A percentile compares a stretch with the other conserved stretches of the same genome.
Evolutionary conservation across 2,329 filamentous ascomycete genomes (phyloP).

Genomic region (Aspergillus oerlinghausenensis): DNA sequence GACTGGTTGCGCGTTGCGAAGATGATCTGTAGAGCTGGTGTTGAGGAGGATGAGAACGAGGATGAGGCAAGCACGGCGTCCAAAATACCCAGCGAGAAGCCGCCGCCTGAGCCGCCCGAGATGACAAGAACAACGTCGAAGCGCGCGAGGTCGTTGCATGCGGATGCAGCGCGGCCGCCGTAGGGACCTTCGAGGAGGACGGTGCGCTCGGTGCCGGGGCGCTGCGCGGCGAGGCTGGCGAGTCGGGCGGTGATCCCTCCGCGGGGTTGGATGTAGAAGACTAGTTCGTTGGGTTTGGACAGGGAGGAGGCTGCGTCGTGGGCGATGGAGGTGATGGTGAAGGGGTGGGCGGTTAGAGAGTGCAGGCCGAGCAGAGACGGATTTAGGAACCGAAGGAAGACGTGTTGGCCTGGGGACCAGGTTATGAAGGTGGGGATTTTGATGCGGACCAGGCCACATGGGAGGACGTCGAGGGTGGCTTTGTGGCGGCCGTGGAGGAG

Average conservation of each 20-base stretch:
- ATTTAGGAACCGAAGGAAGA: slow-evolving; percentile 49
- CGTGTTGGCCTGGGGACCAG: slow-evolving; percentile 53
- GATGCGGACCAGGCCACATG: slow-evolving; percentile 41
- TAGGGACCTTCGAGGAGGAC: slow-evolving; percentile 58
- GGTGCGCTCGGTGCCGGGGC: slow-evolving; percentile 35
- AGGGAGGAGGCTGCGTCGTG: slow-evolving; percentile 11
- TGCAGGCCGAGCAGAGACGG: slow-evolving; percentile 32
- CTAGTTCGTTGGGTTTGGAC: slow-evolving; percentile 35
- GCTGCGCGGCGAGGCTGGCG: slow-evolving; percentile 34
- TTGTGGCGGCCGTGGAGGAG: slow-evolving; percentile 48
- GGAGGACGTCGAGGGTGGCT: slow-evolving; percentile 40
- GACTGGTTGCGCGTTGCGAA: slow-evolving; percentile 9
- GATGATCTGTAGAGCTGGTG: slow-evolving; percentile 7
- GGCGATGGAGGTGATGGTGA: slow-evolving; percentile 52
- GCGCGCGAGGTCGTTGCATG: slow-evolving; percentile 27
- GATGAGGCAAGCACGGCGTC: slow-evolving; percentile 31
- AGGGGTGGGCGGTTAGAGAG: slow-evolving; percentile 48
- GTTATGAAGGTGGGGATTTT: slow-evolving; percentile 40
- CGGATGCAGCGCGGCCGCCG: slow-evolving; percentile 44
- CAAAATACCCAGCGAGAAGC: slow-evolving; percentile 49
- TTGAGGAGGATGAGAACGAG: background rate
- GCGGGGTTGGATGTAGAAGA: slow-evolving; percentile 51
- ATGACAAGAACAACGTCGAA: slow-evolving; percentile 47
- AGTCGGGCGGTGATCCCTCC: slow-evolving; percentile 49
- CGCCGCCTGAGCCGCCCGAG: slow-evolving; percentile 54